Evolutionary conservation across 495 filamentous ascomycete species (phyloP).

Genomic region (Aspergillus olivimuriae): DNA sequence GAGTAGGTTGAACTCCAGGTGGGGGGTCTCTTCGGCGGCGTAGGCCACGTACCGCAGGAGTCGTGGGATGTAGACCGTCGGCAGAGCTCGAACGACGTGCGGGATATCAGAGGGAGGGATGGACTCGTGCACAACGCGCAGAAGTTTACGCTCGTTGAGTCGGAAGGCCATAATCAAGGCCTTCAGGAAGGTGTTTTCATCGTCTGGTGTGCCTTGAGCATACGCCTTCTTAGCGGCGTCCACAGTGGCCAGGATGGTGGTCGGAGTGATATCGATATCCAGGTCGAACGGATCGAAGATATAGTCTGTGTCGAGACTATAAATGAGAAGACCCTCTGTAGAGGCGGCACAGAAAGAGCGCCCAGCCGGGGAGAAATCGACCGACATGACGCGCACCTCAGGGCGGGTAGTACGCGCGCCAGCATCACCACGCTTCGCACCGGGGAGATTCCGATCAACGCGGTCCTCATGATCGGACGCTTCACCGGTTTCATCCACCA

Average conservation of each 20-base stretch:
- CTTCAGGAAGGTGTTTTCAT: constrained; percentile 75
- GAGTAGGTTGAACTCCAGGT: constrained; percentile 86
- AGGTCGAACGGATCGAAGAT: constrained; percentile 93
- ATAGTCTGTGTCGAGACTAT: constrained; percentile 73
- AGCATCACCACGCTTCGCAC: constrained; percentile 78
- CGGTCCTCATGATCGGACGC: constrained; percentile 83
- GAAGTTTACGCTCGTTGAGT: constrained; percentile 70
- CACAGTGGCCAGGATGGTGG: constrained; percentile 69
- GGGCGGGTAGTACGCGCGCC: constrained; percentile 66
- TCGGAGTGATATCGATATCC: constrained; percentile 84
- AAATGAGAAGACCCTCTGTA: constrained; percentile 90
- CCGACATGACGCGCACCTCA: constrained; percentile 77
- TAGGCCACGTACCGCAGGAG: constrained; percentile 79
- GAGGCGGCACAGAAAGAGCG: constrained; percentile 89
- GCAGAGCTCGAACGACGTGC: constrained; percentile 72
- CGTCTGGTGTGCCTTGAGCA: constrained; percentile 22
- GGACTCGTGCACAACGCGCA: constrained; percentile 77
- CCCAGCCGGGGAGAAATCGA: constrained; percentile 84
- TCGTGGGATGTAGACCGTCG: constrained; percentile 76
- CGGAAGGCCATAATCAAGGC: constrained; percentile 96
- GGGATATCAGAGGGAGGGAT: constrained; percentile 70
- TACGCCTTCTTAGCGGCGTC: constrained; percentile 35
- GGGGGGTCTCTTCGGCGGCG: constrained; percentile 82
- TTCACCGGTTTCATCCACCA: constrained; percentile 83
- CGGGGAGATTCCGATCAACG: constrained; percentile 78